Conservation (phyloP, 108 stramenopile species). For the Epithemia pelagica region DNA sequence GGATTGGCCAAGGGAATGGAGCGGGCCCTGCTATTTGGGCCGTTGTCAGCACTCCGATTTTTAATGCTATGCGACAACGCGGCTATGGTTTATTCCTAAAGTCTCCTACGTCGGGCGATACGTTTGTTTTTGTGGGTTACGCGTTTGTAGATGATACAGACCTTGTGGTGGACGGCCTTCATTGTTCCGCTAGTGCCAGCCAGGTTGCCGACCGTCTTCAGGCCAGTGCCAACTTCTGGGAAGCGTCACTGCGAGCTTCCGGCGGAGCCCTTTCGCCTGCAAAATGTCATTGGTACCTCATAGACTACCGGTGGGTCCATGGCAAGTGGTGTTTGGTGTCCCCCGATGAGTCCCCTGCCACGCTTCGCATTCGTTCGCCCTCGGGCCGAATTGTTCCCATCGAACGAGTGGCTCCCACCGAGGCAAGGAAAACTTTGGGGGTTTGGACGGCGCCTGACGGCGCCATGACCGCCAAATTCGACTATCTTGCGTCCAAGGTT, state of each 20-base stretch:
- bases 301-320: conserved; percentile 3
- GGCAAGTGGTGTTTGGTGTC: background rate
- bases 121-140: conserved; percentile 3
- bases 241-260: conserved; percentile 2
- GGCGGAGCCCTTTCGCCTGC: conserved; percentile 10
- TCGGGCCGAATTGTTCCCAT: background rate
- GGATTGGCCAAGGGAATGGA: conserved; percentile 32
- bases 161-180: background rate
- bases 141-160: conserved; percentile 30
- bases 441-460: background rate
- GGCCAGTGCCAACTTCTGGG: conserved; percentile 5
- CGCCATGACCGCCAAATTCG: background rate
- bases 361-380: background rate
- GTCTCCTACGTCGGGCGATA: background rate
- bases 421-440: background rate
- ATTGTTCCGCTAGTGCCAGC: background rate
- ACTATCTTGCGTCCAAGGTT: background rate
- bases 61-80: conserved; percentile 5
- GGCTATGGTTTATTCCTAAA: conserved; percentile 9
- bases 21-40: conserved; percentile 32
- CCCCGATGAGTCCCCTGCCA: background rate
- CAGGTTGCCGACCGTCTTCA: background rate
- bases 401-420: background rate
- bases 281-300: conserved; percentile 14
- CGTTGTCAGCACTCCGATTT: conserved; percentile 15